Conservation (phyloP, 2,329 filamentous ascomycete genomes). For the Neonectria punicea region DNA sequence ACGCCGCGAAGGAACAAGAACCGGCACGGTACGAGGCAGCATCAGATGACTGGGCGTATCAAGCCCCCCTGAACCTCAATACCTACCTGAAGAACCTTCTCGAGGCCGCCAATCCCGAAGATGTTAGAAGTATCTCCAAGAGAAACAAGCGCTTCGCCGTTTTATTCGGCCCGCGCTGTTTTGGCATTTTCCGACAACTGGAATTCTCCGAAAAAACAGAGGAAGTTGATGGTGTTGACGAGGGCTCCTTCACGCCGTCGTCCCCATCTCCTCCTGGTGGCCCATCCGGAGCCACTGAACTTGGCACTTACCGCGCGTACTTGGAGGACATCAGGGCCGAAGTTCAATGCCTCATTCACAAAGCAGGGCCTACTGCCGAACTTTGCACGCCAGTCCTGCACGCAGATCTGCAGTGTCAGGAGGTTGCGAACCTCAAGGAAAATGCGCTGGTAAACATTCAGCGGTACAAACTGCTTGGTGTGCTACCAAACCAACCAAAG, state of each 20-base stretch:
- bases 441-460: constrained; percentile 46
- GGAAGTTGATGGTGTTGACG: constrained; percentile 52
- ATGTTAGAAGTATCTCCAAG: constrained; percentile 60
- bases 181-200: constrained; percentile 59
- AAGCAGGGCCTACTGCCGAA: constrained; percentile 47
- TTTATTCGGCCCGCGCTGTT: constrained; percentile 62
- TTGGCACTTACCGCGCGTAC: constrained; percentile 57
- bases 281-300: constrained; percentile 49
- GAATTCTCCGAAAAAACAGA: constrained; percentile 58
- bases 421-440: constrained; percentile 42
- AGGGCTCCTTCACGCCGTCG: constrained; percentile 51
- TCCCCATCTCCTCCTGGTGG: constrained; percentile 47
- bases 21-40: constrained; percentile 60
- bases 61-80: constrained; percentile 58
- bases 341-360: constrained; percentile 56
- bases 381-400: constrained; percentile 48
- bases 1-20: constrained; percentile 54
- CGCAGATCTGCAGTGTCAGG: constrained; percentile 45
- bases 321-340: constrained; percentile 62
- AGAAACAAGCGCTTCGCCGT: constrained; percentile 67
- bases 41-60: constrained; percentile 52
- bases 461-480: constrained; percentile 51
- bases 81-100: constrained; percentile 64
- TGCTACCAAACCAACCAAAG: constrained; percentile 49
- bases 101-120: constrained; percentile 48